Conservation (phyloP, 768 basidiomycete species). For the Leccinum truebloodii region DNA sequence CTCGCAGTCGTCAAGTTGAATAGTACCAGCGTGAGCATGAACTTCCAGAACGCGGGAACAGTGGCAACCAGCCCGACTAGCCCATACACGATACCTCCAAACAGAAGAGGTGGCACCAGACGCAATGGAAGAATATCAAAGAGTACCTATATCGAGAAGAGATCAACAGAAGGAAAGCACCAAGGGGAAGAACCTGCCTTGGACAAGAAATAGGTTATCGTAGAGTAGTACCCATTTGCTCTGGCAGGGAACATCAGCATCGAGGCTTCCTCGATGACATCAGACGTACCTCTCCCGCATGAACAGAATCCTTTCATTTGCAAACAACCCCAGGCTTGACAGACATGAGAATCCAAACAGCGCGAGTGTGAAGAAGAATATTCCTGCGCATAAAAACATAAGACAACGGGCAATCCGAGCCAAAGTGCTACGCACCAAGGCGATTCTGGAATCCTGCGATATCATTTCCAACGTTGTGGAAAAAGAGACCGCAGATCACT, state of each 20-base stretch:
- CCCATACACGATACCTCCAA: conserved; percentile 94
- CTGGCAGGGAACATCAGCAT: conserved; percentile 40
- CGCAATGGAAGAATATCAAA: conserved; percentile 96
- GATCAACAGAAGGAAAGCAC: neutral
- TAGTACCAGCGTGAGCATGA: conserved; percentile 91
- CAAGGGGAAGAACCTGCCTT: conserved; percentile 51
- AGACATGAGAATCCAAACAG: conserved; percentile 97
- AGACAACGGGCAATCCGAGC: neutral
- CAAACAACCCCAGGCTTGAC: conserved; percentile 90
- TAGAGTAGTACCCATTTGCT: conserved; percentile 96
- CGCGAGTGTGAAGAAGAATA: conserved; percentile 98
- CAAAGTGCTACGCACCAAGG: conserved; percentile 51
- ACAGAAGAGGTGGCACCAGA: conserved; percentile 92
- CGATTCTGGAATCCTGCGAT: conserved; percentile 98
- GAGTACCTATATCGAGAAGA: conserved; percentile 56
- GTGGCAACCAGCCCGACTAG: conserved; percentile 93
- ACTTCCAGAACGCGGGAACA: conserved; percentile 94
- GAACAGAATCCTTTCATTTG: conserved; percentile 93
- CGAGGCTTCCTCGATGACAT: neutral
- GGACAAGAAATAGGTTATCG: conserved; percentile 94
- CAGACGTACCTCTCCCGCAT: conserved; percentile 88
- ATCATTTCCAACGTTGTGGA: conserved; percentile 86
- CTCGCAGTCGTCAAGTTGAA: conserved; percentile 97
- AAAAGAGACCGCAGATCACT: conserved; percentile 95
- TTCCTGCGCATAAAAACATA: conserved; percentile 44